A percentile compares a stretch with the other conserved stretches of the same genome.
Conservation (phyloP, 2,329 filamentous ascomycete species). For the Exophiala sp. region DNA sequence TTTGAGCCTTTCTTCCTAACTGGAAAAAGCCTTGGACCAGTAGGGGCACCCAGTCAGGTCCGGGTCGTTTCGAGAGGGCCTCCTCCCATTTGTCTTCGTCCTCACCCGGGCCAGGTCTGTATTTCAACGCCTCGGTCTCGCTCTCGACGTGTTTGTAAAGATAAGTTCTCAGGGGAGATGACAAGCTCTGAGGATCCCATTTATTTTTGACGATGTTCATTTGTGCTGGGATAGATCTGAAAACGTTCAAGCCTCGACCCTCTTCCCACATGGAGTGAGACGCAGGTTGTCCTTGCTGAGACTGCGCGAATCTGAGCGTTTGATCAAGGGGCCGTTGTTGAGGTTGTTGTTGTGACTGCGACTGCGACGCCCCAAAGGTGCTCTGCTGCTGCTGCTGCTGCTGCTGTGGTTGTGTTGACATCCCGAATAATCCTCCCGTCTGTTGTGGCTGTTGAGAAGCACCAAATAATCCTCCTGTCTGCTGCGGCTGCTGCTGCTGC, state of each 20-base stretch:
- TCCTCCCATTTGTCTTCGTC: slow-evolving; percentile 60
- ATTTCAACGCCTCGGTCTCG: slow-evolving; percentile 56
- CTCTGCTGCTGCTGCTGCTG: slow-evolving; percentile 22
- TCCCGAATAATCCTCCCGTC: slow-evolving; percentile 30
- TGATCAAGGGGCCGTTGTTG: slow-evolving; percentile 41
- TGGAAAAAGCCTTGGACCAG: slow-evolving; percentile 56
- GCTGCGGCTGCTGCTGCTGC: slow-evolving; percentile 24
- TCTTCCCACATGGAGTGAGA: slow-evolving; percentile 14
- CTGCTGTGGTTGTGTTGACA: slow-evolving; percentile 19
- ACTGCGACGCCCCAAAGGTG: slow-evolving; percentile 35
- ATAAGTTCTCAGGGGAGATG: slow-evolving; percentile 55
- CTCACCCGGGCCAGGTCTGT: slow-evolving; percentile 52
- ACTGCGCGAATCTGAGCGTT: slow-evolving; percentile 38
- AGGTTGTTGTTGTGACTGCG: slow-evolving; percentile 35
- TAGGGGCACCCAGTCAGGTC: slow-evolving; percentile 53
- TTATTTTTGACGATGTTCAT: slow-evolving; percentile 56
- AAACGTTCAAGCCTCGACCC: slow-evolving; percentile 38
- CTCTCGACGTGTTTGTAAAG: slow-evolving; percentile 56
- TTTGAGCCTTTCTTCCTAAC: slow-evolving; percentile 52
- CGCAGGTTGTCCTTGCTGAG: slow-evolving; percentile 40
- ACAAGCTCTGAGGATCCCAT: slow-evolving; percentile 51
- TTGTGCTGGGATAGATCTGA: slow-evolving; percentile 57
- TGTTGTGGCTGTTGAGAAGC: slow-evolving; percentile 30
- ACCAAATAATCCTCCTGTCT: slow-evolving; percentile 38
- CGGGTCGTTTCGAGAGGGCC: slow-evolving; percentile 55